Evolutionary conservation across 208 protist species (phyloP), one percentile per base, ranked within the genome.

Genomic region (Endotrypanum monterogeii): DNA sequence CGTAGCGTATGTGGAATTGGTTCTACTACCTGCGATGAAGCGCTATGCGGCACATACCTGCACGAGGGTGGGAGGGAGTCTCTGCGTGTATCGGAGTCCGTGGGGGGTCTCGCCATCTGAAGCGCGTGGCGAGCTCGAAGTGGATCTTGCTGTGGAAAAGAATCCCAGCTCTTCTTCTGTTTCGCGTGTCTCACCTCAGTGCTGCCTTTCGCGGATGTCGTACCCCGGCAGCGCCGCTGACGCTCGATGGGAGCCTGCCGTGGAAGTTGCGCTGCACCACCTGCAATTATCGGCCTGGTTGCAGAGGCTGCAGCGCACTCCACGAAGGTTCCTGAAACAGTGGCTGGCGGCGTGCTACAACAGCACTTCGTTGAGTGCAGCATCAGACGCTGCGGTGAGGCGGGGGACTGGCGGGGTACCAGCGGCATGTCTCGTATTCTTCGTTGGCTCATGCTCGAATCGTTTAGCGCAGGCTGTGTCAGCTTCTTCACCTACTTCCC

Each of bases 1-100:
- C 23, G 66, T 44, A 3, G 48, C 20, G 2, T 95, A 89, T 67
- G 73, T 92, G 30, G 57, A 60, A 28, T 25, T 46, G 18, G 78
- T 92, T 25, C 71, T 95, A 16, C 71, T 90, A 52, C 90, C 90
- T 0, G 69, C 74, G 1, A 85, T 95, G 88, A 12, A 20, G n/a
- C 23, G 28, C n/a, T 95, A 87, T 68, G 78, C 77, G 5, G 25
- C 0, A n/a, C 20, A 73, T 20, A 76, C 76, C 7, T 54, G 37
- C 9, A 14, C 12, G 66, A 32, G 54, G 35, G 46, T 28, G 48
- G 54, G 44, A 4, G 37, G n/a, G 11, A 37, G 44, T 18, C 48
- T 84, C 16, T 79, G 62, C 39, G 52, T 82, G 1, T 82, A 81
- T 25, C 67, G 63, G n/a, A 46, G 35, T 28, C 58, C 58, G 35